These are phyloP conservation scores for Mesostigma viride DNA, from an alignment of 139 green algal genomes.

Conservation along the genomic window DNA sequence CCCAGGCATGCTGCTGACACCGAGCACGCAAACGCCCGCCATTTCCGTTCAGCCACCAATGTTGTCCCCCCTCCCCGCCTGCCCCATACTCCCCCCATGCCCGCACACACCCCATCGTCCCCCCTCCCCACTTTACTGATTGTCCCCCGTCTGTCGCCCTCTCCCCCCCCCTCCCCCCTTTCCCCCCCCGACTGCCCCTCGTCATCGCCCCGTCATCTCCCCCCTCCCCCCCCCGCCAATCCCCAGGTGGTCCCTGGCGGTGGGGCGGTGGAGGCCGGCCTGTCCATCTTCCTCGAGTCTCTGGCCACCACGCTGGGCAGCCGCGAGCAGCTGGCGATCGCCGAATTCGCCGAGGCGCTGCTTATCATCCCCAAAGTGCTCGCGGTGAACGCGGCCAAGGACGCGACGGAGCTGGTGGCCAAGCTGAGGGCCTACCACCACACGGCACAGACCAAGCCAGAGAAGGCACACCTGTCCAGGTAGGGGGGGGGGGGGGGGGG, in stretches of 20 bases:
- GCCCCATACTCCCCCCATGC: no score
- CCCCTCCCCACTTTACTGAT: no score
- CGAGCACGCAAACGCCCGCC: no score
- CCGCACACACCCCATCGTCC: no score
- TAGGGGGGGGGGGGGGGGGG: constrained; percentile 22
- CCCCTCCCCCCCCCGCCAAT: no score
- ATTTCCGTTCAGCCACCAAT: no score
- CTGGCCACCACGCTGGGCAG: constrained; percentile 87
- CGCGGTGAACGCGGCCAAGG: constrained; percentile 91
- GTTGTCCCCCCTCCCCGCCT: no score
- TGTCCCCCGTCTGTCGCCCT: no score
- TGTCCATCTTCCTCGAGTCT: constrained; percentile 89
- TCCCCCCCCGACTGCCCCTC: no score
- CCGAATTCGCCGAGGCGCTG: constrained; percentile 80
- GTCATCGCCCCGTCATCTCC: no score
- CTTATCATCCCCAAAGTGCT: constrained; percentile 63
- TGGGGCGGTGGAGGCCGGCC: constrained; percentile 82
- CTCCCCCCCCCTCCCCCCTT: background rate
- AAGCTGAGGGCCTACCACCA: constrained; percentile 88
- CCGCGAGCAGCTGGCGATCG: constrained; percentile 95
- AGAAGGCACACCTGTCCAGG: constrained; percentile 43
- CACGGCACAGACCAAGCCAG: constrained; percentile 61
- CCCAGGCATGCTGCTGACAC: no score
- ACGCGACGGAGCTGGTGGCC: constrained; percentile 87
- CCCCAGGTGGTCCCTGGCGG: constrained; percentile 56